Conservation (phyloP, 345 rosid genomes). For the Acer saccharum region DNA sequence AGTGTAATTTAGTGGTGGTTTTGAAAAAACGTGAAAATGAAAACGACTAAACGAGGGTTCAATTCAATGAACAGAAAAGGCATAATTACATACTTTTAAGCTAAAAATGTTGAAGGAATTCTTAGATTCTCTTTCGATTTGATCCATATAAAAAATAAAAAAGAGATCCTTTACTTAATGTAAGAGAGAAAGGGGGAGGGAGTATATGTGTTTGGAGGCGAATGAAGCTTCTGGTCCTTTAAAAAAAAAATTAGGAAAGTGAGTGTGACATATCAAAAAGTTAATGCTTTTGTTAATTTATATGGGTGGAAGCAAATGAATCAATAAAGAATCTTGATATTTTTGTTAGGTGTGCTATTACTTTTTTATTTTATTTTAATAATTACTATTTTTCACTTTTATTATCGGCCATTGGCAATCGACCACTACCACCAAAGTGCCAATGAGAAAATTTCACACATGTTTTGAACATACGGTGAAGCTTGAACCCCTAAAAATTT, state of each 20-base stretch:
- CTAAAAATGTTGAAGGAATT: not conserved
- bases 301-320: not conserved
- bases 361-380: not conserved
- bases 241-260: not conserved
- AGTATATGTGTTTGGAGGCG: conserved; percentile 1
- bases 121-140: conserved; percentile 3
- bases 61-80: not conserved
- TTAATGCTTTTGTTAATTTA: not conserved
- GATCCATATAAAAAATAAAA: not conserved
- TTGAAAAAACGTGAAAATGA: not conserved
- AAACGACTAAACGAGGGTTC: not conserved
- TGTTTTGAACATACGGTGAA: too few relatives aligned
- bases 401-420: not conserved
- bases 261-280: not conserved
- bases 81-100: not conserved
- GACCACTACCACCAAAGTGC: not conserved
- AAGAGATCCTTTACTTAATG: conserved; percentile 19
- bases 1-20: not conserved
- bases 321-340: not conserved
- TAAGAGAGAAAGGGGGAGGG: conserved; percentile 8
- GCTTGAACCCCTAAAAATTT: too few relatives aligned
- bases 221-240: conserved; percentile 9
- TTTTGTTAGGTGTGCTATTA: not conserved
- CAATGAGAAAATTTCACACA: too few relatives aligned
- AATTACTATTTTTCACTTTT: not conserved